Base-by-base conservation (phyloP, 768 basidiomycete genomes). In the Tulasnella sp. region DNA sequence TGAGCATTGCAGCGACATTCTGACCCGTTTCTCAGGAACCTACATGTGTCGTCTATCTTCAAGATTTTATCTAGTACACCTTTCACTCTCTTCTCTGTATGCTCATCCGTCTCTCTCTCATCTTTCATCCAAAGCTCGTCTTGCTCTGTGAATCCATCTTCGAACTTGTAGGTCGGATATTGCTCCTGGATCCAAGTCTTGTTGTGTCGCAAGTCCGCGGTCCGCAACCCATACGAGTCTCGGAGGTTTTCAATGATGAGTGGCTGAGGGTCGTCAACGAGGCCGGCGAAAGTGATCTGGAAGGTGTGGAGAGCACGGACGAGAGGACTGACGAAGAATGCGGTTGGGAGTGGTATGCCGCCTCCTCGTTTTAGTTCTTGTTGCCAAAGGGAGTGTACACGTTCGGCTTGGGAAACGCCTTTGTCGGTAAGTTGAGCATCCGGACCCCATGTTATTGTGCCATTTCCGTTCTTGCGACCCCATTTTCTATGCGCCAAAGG, bases 361-460 rank as follows among this genome's bases (percentile, higher is more conserved):
- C 54, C 73, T 19, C 58, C 34, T 6, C 31, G 73, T 25, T 74
- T 40, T 12, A 86, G 80, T 79, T 91, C 90, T 1, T 78, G 76
- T 76, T 82, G 82, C 90, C 90, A 92, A 8, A 82, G 84, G 0
- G 78, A 73, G 36, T 85, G 83, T 3, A 85, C 88, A 11, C 78
- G 81, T 31, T 81, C 72, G 0, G 91, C 91, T 82, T 93, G 91
- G 0, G 81, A 78, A 54, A 87, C 83, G 0, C 92, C 92, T 3
- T 87, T 78, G 0, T 82, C 80, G 0, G 92, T 93, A 31, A 93
- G 86, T 37, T 68, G n/a, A 19, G 74, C 40, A 38, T 78, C 71
- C 17, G 49, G 92, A 36, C 92, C 93, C 92, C 92, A 94, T 0
- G 82, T 83, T 3, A 92, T 82, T 72, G 91, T 86, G 19, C 84